These are phyloP conservation scores for Trichoderma simmonsii DNA, from an alignment of 2,329 filamentous ascomycete species.

Conservation along the genomic window DNA sequence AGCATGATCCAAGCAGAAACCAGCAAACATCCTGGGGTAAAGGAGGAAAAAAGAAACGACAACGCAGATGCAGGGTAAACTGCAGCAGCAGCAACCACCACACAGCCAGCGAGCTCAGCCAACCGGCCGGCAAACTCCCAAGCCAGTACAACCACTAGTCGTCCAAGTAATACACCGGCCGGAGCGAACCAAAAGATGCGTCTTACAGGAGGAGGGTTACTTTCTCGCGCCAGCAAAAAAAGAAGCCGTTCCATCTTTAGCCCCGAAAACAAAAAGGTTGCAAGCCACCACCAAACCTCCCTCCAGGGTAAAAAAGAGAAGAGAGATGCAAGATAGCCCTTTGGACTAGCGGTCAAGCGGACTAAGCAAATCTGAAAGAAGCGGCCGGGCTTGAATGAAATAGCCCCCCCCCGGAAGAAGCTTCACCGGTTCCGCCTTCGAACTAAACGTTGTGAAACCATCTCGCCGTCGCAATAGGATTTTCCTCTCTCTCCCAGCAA, in stretches of 20 bases:
- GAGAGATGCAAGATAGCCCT: background rate
- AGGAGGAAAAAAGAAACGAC: background rate
- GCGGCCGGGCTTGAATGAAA: background rate
- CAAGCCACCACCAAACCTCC: background rate
- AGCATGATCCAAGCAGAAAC: background rate
- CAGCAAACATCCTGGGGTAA: background rate
- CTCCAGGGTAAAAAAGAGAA: background rate
- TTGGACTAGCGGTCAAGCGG: conserved; percentile 14
- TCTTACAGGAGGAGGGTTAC: background rate
- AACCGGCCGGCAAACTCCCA: background rate
- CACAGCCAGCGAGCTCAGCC: background rate
- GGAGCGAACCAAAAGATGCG: background rate
- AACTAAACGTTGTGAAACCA: background rate
- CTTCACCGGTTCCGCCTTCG: conserved; percentile 2
- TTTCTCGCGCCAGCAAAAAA: background rate
- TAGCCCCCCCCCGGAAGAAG: background rate
- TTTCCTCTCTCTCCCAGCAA: background rate
- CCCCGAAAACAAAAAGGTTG: background rate
- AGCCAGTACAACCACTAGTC: background rate
- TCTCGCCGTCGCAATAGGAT: background rate
- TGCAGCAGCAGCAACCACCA: background rate
- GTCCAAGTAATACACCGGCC: background rate
- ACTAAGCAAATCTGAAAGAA: background rate
- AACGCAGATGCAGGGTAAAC: background rate
- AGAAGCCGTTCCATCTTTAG: background rate